A percentile compares a stretch with the other conserved stretches of the same genome.
These are phyloP conservation scores for Cyclanthera cordifolia DNA, from an alignment of 306 rosid genomes.

Conservation along the genomic window DNA sequence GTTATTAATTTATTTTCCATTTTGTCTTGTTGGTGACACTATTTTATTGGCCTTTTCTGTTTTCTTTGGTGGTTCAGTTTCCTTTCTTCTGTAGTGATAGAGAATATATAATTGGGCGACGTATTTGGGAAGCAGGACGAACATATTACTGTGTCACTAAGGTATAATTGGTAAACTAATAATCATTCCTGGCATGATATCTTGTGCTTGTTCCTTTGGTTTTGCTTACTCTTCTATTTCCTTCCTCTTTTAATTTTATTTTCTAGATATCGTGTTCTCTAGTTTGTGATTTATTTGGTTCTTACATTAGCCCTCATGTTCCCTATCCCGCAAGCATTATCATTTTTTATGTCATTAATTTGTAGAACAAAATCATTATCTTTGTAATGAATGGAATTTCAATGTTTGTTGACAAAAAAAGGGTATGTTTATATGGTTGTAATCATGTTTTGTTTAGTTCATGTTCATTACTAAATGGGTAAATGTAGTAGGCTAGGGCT, in stretches of 20 bases:
- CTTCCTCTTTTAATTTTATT: not conserved
- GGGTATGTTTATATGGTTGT: not conserved
- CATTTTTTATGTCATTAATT: not conserved
- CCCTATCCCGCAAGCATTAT: not conserved
- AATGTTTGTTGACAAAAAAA: not conserved
- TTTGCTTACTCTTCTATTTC: not conserved
- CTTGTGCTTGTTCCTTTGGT: not conserved
- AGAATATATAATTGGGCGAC: constrained; percentile 44
- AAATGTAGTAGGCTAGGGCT: not conserved
- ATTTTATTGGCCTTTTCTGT: not conserved
- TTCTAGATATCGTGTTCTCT: not conserved
- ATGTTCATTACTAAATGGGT: not conserved
- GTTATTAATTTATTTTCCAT: not conserved
- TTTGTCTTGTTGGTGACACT: constrained; percentile 1
- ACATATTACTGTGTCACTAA: constrained; percentile 47
- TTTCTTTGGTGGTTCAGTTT: constrained; percentile 29
- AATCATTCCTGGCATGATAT: not conserved
- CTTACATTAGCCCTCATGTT: not conserved
- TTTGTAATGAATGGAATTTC: not conserved
- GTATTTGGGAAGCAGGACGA: constrained; percentile 48
- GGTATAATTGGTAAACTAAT: constrained; percentile 16
- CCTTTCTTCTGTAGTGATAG: constrained; percentile 55
- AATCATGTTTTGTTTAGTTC: not conserved
- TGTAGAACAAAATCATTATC: not conserved
- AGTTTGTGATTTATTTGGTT: not conserved